phyloP scores from a whole-genome alignment of 169 alveolate species.

The Plasmodium coatneyi region DNA sequence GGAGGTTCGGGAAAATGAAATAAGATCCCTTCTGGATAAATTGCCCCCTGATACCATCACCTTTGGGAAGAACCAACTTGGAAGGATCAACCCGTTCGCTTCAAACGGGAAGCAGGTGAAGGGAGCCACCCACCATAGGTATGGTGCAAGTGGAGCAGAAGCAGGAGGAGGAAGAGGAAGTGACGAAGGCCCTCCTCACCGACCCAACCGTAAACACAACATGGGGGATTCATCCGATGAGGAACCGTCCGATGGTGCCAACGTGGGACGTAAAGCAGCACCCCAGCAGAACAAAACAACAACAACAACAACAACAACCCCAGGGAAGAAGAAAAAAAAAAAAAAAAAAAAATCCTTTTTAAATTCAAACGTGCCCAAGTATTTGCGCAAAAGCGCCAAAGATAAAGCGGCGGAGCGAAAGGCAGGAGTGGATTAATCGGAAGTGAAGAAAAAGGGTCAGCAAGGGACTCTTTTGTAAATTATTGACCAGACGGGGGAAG shows the following conservation, averaged over 20 bases:
- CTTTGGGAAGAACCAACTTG: constrained; percentile 88
- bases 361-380: constrained; percentile 13
- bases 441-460: not conserved
- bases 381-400: constrained; percentile 23
- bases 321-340: not conserved
- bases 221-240: not conserved
- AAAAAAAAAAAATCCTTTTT: not conserved
- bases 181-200: not conserved
- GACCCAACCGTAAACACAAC: not conserved
- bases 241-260: not conserved
- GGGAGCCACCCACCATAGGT: not conserved
- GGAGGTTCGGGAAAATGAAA: constrained; percentile 91
- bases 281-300: not conserved
- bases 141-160: not conserved
- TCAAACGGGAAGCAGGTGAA: not conserved
- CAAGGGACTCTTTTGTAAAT: not conserved
- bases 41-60: constrained; percentile 94
- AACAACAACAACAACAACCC: not conserved
- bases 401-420: not conserved
- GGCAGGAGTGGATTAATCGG: not conserved
- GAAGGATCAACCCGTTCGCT: constrained; percentile 83
- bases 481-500: not conserved
- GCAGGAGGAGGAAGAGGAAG: not conserved
- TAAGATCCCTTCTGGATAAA: constrained; percentile 92
- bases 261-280: not conserved